Evolutionary conservation across 1,284 basidiomycete species (phyloP).

Genomic region (Sporisorium exsertum): DNA sequence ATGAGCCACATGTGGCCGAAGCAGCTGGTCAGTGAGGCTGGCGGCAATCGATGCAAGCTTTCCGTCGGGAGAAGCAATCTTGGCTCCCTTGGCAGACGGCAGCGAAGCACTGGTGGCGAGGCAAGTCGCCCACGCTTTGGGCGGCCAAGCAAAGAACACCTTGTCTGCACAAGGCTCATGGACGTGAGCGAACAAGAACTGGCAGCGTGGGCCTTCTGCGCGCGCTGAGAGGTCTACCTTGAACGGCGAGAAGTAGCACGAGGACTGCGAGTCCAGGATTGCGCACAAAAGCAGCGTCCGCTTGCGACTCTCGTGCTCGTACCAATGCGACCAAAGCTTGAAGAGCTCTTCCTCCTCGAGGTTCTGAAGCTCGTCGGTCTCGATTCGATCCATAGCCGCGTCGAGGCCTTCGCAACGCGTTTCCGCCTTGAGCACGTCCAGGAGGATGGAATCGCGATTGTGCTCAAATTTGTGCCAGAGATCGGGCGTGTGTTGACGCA

Average conservation of each 20-base stretch:
- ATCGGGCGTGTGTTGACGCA: constrained; percentile 29
- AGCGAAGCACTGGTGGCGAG: constrained; percentile 22
- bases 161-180: constrained; percentile 42
- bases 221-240: constrained; percentile 22
- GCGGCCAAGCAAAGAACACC: constrained; percentile 39
- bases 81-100: constrained; percentile 23
- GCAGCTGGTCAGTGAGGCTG: constrained; percentile 25
- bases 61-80: constrained; percentile 20
- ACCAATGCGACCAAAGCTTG: constrained; percentile 27
- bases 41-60: constrained; percentile 22
- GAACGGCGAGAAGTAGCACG: constrained; percentile 35
- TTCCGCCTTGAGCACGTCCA: constrained; percentile 29
- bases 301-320: constrained; percentile 42
- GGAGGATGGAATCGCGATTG: constrained; percentile 29
- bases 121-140: constrained; percentile 25
- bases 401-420: constrained; percentile 11
- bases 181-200: constrained; percentile 37
- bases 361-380: constrained; percentile 2
- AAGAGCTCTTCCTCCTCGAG: constrained; percentile 24
- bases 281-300: constrained; percentile 29
- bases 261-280: constrained; percentile 42
- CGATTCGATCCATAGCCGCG: constrained; percentile 23
- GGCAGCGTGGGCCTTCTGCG: constrained; percentile 32
- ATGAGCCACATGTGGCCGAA: constrained; percentile 25
- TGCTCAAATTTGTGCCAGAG: constrained; percentile 31